These are phyloP conservation scores for Tardiomyces blankii DNA, from an alignment of 1,139 yeast genomes.

Conservation along the genomic window DNA sequence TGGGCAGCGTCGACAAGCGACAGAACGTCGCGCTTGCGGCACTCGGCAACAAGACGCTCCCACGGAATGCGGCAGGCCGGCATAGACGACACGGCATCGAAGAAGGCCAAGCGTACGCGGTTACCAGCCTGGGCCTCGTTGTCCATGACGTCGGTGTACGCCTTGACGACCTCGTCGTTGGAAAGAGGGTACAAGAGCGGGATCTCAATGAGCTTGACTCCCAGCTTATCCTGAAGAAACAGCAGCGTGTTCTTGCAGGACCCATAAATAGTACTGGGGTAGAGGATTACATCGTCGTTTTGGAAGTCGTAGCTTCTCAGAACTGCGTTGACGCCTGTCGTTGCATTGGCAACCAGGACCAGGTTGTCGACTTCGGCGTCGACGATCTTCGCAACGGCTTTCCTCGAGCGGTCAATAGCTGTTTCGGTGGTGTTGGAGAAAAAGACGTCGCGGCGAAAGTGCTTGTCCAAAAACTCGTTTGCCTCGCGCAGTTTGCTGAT, in stretches of 20 bases:
- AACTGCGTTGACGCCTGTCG: conserved; percentile 49
- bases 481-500: conserved; percentile 19
- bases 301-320: conserved; percentile 43
- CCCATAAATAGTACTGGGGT: conserved; percentile 44
- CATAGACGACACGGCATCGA: conserved; percentile 53
- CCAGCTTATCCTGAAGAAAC: conserved; percentile 34
- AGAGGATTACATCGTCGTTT: conserved; percentile 44
- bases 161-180: conserved; percentile 36
- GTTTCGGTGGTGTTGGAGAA: conserved; percentile 8
- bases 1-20: conserved; percentile 70
- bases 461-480: conserved; percentile 34
- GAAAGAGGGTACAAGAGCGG: conserved; percentile 39
- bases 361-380: conserved; percentile 35
- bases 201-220: conserved; percentile 36
- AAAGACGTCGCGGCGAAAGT: conserved; percentile 12
- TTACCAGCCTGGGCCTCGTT: conserved; percentile 10
- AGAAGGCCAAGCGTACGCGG: conserved; percentile 35
- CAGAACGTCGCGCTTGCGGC: conserved; percentile 37
- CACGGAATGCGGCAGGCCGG: conserved; percentile 56
- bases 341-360: conserved; percentile 48
- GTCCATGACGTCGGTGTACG: conserved; percentile 28
- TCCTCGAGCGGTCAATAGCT: conserved; percentile 14
- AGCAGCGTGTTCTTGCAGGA: conserved; percentile 45
- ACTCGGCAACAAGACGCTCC: conserved; percentile 35
- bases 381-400: conserved; percentile 30